Conservation (phyloP, 2,329 filamentous ascomycete species). For the Pezicula radicicola region DNA sequence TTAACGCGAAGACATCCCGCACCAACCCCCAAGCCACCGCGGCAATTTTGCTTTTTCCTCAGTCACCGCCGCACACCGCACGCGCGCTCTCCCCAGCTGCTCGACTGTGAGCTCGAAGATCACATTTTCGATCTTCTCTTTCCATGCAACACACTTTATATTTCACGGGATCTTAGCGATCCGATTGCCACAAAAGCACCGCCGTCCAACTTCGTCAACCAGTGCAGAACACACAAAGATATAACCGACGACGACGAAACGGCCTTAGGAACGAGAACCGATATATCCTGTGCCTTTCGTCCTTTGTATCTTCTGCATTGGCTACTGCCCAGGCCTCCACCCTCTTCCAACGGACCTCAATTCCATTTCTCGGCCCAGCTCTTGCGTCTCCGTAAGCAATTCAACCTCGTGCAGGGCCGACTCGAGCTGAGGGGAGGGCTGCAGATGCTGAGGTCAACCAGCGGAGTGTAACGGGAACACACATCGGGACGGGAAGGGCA, state of each 20-base stretch:
- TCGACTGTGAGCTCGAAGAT: not conserved
- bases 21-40: not conserved
- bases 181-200: not conserved
- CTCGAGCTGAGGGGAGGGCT: conserved; percentile 24
- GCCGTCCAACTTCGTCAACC: not conserved
- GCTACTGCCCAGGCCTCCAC: no score
- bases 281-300: no score
- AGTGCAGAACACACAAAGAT: not conserved
- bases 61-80: not conserved
- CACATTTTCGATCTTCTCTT: not conserved
- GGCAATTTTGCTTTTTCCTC: not conserved
- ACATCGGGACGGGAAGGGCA: conserved; percentile 29
- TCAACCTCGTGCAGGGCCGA: conserved; percentile 13
- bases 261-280: no score
- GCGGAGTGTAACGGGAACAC: conserved; percentile 26
- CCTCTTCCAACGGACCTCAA: no score
- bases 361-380: no score
- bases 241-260: no score
- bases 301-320: no score
- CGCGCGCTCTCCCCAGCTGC: not conserved
- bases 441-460: conserved; percentile 26
- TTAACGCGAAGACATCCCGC: not conserved
- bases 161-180: conserved; percentile 1
- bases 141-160: not conserved
- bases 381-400: not conserved